A percentile compares a stretch with the other conserved stretches of the same genome.
These are phyloP conservation scores for Aspergillus nomiae DNA, from an alignment of 2,329 filamentous ascomycete genomes.

Conservation along the genomic window DNA sequence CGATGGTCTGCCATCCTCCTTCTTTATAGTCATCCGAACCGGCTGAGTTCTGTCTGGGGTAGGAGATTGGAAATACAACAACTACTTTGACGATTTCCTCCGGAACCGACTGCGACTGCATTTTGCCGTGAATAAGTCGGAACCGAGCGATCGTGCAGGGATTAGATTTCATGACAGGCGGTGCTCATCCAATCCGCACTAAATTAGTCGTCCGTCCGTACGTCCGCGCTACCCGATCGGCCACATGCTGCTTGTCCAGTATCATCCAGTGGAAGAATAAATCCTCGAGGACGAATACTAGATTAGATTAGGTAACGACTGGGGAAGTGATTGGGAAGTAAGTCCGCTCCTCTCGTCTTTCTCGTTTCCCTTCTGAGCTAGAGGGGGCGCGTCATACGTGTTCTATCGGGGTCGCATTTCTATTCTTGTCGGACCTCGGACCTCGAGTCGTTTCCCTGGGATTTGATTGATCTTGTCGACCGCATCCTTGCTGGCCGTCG, in stretches of 20 bases:
- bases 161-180: neutral
- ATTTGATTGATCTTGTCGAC: neutral
- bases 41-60: neutral
- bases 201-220: conserved; percentile 14
- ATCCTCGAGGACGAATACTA: conserved; percentile 1
- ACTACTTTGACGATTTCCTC: neutral
- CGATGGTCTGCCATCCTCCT: neutral
- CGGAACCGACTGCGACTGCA: neutral
- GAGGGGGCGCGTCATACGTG: neutral
- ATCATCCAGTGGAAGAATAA: neutral
- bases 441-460: neutral
- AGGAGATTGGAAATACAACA: neutral
- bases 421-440: neutral
- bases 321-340: conserved; percentile 4
- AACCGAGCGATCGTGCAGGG: neutral
- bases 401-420: neutral
- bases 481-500: neutral
- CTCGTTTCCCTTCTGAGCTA: neutral
- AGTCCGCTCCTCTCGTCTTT: neutral
- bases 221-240: conserved; percentile 21
- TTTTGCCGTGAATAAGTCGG: neutral
- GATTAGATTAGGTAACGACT: conserved; percentile 8
- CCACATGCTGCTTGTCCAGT: conserved; percentile 12
- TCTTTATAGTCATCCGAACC: neutral
- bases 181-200: conserved; percentile 1